Conservation (phyloP, 1,139 yeast genomes). For the Sugiyamaella pinicola region DNA sequence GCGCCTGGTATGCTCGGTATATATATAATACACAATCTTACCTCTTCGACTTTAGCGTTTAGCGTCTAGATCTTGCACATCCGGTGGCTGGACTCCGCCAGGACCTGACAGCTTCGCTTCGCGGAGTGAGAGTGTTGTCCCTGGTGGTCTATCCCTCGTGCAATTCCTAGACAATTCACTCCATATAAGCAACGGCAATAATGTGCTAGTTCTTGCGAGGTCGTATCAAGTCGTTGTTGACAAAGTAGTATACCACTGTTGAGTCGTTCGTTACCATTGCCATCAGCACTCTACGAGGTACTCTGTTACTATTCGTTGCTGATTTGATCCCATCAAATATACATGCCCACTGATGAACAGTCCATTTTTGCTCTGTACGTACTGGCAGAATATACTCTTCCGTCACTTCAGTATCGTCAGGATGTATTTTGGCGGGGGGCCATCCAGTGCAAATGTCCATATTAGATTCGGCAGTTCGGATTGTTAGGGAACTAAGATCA, state of each 20-base stretch:
- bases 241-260: conserved; percentile 65
- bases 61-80: neutral
- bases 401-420: conserved; percentile 35
- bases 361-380: conserved; percentile 38
- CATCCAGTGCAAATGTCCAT: conserved; percentile 34
- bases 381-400: conserved; percentile 40
- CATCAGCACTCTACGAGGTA: conserved; percentile 51
- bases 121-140: neutral
- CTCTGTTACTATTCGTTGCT: conserved; percentile 21
- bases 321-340: conserved; percentile 36
- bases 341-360: conserved; percentile 40
- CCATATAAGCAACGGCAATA: neutral
- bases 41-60: too few relatives aligned
- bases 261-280: conserved; percentile 66
- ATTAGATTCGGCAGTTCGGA: conserved; percentile 7
- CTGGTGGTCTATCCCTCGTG: too few relatives aligned
- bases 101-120: neutral
- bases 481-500: conserved; percentile 37
- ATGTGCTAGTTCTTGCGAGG: conserved; percentile 58
- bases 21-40: too few relatives aligned
- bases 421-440: conserved; percentile 42
- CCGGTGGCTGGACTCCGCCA: neutral
- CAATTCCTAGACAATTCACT: neutral
- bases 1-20: neutral
- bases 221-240: conserved; percentile 61